Evolutionary conservation across 1,284 basidiomycete species (phyloP), one percentile per base, ranked within the genome.

Genomic region (Tilletia caries): DNA sequence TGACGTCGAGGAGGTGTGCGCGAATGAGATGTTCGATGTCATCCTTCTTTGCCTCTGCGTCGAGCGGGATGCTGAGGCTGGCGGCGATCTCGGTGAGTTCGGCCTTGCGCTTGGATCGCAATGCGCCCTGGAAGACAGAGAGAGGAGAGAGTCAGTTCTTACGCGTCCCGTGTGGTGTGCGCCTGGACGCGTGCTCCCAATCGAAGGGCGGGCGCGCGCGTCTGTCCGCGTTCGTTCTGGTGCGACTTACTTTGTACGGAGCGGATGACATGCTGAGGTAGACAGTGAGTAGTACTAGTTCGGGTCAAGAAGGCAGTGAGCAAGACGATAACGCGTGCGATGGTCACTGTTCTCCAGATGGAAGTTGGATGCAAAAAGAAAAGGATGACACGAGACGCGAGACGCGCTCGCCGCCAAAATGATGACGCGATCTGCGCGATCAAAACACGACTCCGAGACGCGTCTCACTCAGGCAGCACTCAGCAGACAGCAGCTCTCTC

Each of bases 51-150:
- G 71, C 70, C 37, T 68, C 58, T 2, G 68, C 23, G 64, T 76
- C 71, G 65, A 68, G 66, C 43, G 68, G 68, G 71, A 79, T 73
- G 44, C 73, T 73, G 60, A 79, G 75, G 18, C 74, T 72, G 54
- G 67, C 66, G 37, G 76, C 77, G 60, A 79, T 77, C 60, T 79
- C 77, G 71, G 71, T 69, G 65, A 79, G 74, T 44, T 77, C 76
- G 34, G 70, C 69, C 75, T 79, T 79, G 44, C 75, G 68, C 73
- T 78, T 77, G 67, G 72, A 73, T 66, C 75, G 75, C 54, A 78
- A 73, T 34, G 75, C 73, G 68, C 76, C 76, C 70, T 74, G 71
- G 76, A 68, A 10, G 12, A 10, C 8, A 8, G 20, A 33, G 54
- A 5, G 27, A 25, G 32, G 54, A 25, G 27, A 25, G 27, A 27